Base-by-base conservation (phyloP, 352 stramenopile species). In the Chrysophaeum taylorii region DNA sequence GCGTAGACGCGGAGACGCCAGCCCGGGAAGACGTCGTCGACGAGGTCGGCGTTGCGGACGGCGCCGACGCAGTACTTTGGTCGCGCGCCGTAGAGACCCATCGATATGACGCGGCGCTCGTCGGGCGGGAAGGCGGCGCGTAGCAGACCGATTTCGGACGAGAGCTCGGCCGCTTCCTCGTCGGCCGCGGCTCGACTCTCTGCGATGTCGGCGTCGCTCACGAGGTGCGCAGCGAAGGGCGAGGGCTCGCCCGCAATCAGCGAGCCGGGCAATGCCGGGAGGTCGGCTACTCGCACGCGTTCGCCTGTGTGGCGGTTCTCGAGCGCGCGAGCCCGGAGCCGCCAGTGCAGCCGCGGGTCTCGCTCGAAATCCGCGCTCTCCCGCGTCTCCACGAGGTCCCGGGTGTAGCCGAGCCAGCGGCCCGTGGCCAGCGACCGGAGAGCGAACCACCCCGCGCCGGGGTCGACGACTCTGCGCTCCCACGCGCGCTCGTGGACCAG, bases 1-100 rank as follows among this genome's bases (percentile, higher is more conserved):
- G 69, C 57, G 43, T 73, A 73, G 31, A 62, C 67, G 7, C 69
- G 54, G n/a, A 67, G 61, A 12, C 45, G 36, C 69, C 69, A 73
- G 25, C 48, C 52, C 31, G 69, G 69, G 31, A 73, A 73, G 69
- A 70, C 69, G 1, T 41, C 54, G 31, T 73, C 69, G n/a, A 57
- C 54, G 2, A 73, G 35, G 21, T 70, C 60, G 2, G 31, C 57
- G 60, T 73, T 73, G 18, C 38, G 31, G 5, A 73, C 62, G 25
- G 57, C 54, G 61, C 69, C 69, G 18, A 31, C 27, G 36, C 31
- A 45, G 69, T 73, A 73, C 60, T 73, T 73, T 14, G 16, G 7
- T 18, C 61, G 41, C 0, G 2, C 33, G 4, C 69, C 69, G 45
- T 73, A 73, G 2, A 73, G 37, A 21, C 43, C 69, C 41, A 73